These are phyloP conservation scores for Rhodotorula sp. DNA, from an alignment of 1,284 basidiomycete species.

Conservation along the genomic window DNA sequence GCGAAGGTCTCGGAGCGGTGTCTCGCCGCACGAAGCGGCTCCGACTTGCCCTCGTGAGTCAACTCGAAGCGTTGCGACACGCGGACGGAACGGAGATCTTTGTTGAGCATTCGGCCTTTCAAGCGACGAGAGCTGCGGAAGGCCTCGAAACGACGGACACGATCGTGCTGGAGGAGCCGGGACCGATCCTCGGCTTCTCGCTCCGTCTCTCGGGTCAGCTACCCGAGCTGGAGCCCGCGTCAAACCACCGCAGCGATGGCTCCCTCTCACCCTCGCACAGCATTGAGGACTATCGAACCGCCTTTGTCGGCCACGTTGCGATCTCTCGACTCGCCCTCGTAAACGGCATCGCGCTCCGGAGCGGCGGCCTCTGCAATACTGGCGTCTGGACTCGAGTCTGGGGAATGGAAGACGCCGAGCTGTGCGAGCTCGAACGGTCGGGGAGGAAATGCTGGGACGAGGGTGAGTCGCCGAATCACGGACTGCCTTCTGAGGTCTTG, in stretches of 20 bases:
- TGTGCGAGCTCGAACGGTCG: conserved; percentile 5
- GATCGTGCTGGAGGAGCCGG: conserved; percentile 13
- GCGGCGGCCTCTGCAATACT: conserved; percentile 81
- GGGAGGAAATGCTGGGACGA: conserved; percentile 38
- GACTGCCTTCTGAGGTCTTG: not conserved
- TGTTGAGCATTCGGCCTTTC: conserved; percentile 17
- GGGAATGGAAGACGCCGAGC: conserved; percentile 53
- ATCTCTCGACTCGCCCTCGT: conserved; percentile 35
- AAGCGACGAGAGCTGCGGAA: not conserved
- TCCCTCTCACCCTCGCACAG: not conserved
- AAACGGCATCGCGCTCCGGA: conserved; percentile 63
- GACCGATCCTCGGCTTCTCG: conserved; percentile 34
- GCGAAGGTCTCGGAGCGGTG: conserved; percentile 62
- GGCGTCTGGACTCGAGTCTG: conserved; percentile 70
- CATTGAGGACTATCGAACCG: not conserved
- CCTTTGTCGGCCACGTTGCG: conserved; percentile 61
- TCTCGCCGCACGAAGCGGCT: conserved; percentile 59
- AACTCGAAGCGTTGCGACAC: conserved; percentile 54
- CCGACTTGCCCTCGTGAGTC: conserved; percentile 52
- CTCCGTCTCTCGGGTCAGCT: conserved; percentile 1
- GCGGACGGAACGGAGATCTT: conserved; percentile 36
- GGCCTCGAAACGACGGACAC: conserved; percentile 51
- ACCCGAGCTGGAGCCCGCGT: not conserved
- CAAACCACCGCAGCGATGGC: not conserved
- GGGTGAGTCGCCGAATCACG: conserved; percentile 3